Evolutionary conservation across 805 yeast genomes (phyloP).

Genomic region (Hanseniaspora meyeri): DNA sequence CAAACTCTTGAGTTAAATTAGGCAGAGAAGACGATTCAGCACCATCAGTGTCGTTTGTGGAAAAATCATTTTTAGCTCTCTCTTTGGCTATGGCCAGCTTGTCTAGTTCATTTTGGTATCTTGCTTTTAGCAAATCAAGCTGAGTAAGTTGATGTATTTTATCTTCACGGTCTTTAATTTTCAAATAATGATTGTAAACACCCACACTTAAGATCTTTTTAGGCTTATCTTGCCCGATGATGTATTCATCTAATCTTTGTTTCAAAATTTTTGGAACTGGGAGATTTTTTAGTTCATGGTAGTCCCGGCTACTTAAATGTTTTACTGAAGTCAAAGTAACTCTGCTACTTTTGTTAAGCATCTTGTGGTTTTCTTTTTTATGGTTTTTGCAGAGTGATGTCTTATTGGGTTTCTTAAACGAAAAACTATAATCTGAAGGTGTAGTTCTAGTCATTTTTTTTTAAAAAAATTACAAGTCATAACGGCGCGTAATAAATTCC

Average conservation of each 20-base stretch:
- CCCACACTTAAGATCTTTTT: constrained; percentile 51
- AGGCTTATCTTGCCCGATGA: constrained; percentile 45
- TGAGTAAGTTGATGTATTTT: constrained; percentile 24
- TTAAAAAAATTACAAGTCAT: neutral
- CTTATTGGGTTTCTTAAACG: neutral
- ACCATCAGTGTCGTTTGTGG: constrained; percentile 18
- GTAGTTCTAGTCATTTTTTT: too few species aligned
- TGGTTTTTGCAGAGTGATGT: neutral
- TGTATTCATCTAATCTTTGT: constrained; percentile 37
- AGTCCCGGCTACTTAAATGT: neutral
- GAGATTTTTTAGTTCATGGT: constrained; percentile 17
- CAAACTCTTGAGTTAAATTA: constrained; percentile 23
- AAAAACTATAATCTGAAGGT: too few species aligned
- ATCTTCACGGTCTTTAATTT: constrained; percentile 34
- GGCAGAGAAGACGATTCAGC: constrained; percentile 18
- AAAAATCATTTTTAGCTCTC: constrained; percentile 23
- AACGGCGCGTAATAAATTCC: neutral
- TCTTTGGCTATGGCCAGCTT: constrained; percentile 13
- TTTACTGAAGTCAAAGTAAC: neutral
- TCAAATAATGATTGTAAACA: constrained; percentile 44
- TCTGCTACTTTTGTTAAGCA: too few species aligned
- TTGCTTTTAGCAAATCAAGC: constrained; percentile 19
- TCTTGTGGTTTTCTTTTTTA: neutral
- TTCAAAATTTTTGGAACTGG: constrained; percentile 41
- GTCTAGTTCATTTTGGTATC: constrained; percentile 12